Base-by-base conservation (phyloP, 2,329 filamentous ascomycete species). In the Ramularia endophylla region DNA sequence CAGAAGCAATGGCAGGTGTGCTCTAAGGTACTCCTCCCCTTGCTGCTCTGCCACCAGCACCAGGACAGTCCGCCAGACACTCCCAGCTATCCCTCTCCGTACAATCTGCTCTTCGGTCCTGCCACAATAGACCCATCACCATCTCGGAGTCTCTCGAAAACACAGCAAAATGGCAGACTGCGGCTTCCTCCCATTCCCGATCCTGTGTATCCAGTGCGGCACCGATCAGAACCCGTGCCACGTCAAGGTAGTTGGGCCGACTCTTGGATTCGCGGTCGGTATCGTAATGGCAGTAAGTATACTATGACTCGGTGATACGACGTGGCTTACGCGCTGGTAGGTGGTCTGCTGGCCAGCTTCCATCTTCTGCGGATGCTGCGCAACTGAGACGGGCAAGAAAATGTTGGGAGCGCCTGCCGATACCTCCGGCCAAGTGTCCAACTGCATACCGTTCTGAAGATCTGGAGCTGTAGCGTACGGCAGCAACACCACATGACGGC, bases 221-320 rank as follows among this genome's bases (percentile, higher is more conserved):
- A 61, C 54, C 27, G 48, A 65, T 31, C 60, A 65, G 40, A 64
- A 64, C 34, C 61, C 61, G 15, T 65, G 62, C 50, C 60, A 65
- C 38, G 48, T 63, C 43, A 65, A 65, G 48, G 48, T 65, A 7
- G 61, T 65, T 6, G 62, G 61, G 8, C 62, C 62, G n/a, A 65
- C 62, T 5, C 48, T 63, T 4, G 62, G 62, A 9, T 65, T 65
- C 49, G 36, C 57, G 7, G 48, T 56, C 13, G 58, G 53, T 9
- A 51, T 65, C 19, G 49, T 56, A 17, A 54, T 62, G 47, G 61
- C 61, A 20, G 54, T 56, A 51, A 48, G 51, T 37, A 31, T 30
- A 40, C 31, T 20, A 25, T 15, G 11, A 9, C 18, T 29, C 11
- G 15, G 8, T 5, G 1, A 8, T 8, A 12, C 8, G 5, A 25